Base-by-base conservation (phyloP, 2,329 filamentous ascomycete species). In the Arthrinium puccinioides region DNA sequence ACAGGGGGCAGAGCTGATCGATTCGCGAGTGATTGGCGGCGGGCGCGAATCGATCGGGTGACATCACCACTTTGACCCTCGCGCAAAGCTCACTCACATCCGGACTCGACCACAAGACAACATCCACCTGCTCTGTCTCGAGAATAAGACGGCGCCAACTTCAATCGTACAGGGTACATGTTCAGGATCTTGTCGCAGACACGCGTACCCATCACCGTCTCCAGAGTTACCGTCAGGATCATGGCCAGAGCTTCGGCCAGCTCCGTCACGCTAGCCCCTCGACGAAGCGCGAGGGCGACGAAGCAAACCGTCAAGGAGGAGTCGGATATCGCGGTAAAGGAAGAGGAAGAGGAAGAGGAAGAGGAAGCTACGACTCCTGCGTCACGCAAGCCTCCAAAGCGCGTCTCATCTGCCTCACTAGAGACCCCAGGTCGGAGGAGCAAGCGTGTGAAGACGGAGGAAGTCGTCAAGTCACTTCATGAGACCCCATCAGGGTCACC, bases 381-480 rank as follows among this genome's bases (percentile, higher is more conserved):
- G 15, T 8, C 24, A 11, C 20, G 23, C n/a, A 21, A 18, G 9
- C 14, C 19, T 5, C 16, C 20, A 5, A 39, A 37, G 26, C 37
- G 36, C 10, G 15, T 33, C 11, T 21, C 31, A 13, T 27, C 44
- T 5, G 19, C 31, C 5, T 29, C 24, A n/a, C n/a, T n/a, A n/a
- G 18, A 26, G 16, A 26, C 41, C 15, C 9, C 36, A 13, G 29
- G 25, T 9, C 32, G 32, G 15, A 35, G 30, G 9, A 41, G 26
- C 21, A 51, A 53, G 40, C 38, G 46, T 26, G 33, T 38, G n/a
- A 45, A 45, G 27, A 34, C 38, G 10, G 44, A 49, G 37, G 13
- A 29, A 2, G 32, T 32, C 29, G 2, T 21, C 28, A 3, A 43
- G 38, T 33, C n/a, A n/a, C n/a, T n/a, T n/a, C n/a, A n/a, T n/a